Evolutionary conservation across 495 filamentous ascomycete species (phyloP), one percentile per base, ranked within the genome.

Genomic region (Hyaloscypha finlandica): DNA sequence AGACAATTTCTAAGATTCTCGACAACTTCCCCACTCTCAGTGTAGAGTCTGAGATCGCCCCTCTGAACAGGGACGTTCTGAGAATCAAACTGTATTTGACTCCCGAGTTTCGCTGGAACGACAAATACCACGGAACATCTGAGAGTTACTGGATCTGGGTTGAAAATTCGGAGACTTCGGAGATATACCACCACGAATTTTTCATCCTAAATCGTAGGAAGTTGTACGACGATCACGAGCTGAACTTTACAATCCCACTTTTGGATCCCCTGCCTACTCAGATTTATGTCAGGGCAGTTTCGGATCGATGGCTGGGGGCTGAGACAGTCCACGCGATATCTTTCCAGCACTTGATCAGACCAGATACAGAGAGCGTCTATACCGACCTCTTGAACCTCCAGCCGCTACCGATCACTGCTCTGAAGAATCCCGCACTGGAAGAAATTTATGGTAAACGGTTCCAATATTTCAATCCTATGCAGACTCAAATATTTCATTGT

Each of bases 131-230:
- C 76, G 96, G 96, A 3, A 89, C 86, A 5, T 97, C 94, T 2
- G 95, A 99, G 74, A 93, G 92, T 22, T 99, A 95, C 78, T 98
- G 94, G 87, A 89, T 98, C 58, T 98, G 96, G 96, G 94, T 98
- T 19, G 95, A 99, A 77, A 96, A 98, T 73, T 97, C 94, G 0
- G 96, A 98, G 71, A 97, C 94, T 0, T 94, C 92, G 2, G 93
- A 98, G 74, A 97, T 99, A 45, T 99, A 96, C 70, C 95, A 99
- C 72, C 92, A 97, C 65, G 95, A 99, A 76, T 97, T 90, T 76
- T 98, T 98, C 79, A 92, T 99, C 59, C 83, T 99, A 6, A 93
- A 85, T 61, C 83, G 93, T 61, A 90, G 86, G 78, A 97, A 96
- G 80, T 81, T 98, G 0, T 86, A 96, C 68, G 92, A 97, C 78